Evolutionary conservation across 1,284 basidiomycete species (phyloP).

Genomic region (Paramarasmius palmivorus): DNA sequence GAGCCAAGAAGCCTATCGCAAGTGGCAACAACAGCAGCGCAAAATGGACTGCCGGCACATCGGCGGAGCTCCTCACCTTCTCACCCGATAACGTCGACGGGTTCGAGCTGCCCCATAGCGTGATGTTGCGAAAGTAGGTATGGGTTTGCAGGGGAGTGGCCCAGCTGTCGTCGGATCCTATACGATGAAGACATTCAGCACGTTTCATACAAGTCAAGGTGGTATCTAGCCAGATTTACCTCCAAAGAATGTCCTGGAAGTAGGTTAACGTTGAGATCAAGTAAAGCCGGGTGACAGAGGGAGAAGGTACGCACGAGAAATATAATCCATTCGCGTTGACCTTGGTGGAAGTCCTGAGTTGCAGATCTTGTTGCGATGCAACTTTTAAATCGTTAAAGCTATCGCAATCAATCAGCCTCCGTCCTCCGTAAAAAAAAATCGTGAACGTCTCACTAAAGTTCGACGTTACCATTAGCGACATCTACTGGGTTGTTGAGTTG

Average conservation of each 20-base stretch:
- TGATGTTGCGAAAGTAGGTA: constrained; percentile 72
- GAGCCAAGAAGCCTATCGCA: background rate
- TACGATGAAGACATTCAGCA: constrained; percentile 9
- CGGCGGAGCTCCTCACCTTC: constrained; percentile 23
- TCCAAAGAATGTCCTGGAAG: constrained; percentile 71
- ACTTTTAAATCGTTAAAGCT: constrained; percentile 60
- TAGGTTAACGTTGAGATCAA: background rate
- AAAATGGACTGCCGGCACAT: background rate
- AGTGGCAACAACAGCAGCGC: background rate
- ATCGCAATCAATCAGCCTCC: constrained; percentile 4
- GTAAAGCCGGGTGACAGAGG: background rate
- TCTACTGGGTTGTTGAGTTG: constrained; percentile 58
- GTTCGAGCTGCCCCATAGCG: constrained; percentile 48
- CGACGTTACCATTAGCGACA: constrained; percentile 57
- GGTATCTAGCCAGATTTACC: constrained; percentile 33
- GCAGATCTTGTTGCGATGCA: constrained; percentile 49
- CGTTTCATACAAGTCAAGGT: no score
- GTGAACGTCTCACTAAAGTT: constrained; percentile 47
- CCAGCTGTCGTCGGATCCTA: constrained; percentile 64
- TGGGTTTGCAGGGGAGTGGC: constrained; percentile 60
- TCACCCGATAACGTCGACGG: constrained; percentile 47
- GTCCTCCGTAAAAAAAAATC: background rate
- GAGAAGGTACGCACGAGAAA: constrained; percentile 53
- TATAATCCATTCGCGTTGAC: constrained; percentile 61
- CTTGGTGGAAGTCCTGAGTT: constrained; percentile 46